Evolutionary conservation across 192 early-diverging fungal species (phyloP).

Genomic region (Borealophlyctis nickersoniae): DNA sequence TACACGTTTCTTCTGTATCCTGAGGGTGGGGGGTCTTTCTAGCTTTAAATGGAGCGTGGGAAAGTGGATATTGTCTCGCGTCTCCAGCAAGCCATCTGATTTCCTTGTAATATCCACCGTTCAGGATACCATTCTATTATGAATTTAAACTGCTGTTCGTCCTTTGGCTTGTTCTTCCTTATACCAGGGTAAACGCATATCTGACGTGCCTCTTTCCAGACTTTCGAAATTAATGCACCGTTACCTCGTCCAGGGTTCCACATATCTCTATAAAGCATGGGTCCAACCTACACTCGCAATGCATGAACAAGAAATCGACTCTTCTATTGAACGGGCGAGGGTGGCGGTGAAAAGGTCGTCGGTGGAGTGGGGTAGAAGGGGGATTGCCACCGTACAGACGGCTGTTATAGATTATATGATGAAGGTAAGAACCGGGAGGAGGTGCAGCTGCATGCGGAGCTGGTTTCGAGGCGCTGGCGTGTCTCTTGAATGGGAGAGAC

Average conservation of each 20-base stretch:
- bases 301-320: conserved; percentile 25
- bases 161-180: conserved; percentile 26
- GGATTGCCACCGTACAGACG: not conserved
- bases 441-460: no score
- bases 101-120: not conserved
- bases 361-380: not conserved
- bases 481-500: no score
- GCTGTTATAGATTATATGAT: not conserved
- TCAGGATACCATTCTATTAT: conserved; percentile 27
- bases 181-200: conserved; percentile 8
- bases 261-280: conserved; percentile 6
- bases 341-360: not conserved
- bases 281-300: conserved; percentile 18
- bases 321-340: conserved; percentile 4
- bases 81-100: not conserved
- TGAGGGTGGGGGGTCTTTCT: no score
- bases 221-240: not conserved
- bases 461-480: no score
- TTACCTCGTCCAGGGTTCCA: conserved; percentile 13
- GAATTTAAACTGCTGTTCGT: conserved; percentile 24
- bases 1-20: not conserved
- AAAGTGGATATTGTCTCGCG: not conserved
- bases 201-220: not conserved
- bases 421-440: not conserved
- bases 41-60: not conserved